Evolutionary conservation across 306 rosid genomes (phyloP).

Genomic region (Parietaria judaica): DNA sequence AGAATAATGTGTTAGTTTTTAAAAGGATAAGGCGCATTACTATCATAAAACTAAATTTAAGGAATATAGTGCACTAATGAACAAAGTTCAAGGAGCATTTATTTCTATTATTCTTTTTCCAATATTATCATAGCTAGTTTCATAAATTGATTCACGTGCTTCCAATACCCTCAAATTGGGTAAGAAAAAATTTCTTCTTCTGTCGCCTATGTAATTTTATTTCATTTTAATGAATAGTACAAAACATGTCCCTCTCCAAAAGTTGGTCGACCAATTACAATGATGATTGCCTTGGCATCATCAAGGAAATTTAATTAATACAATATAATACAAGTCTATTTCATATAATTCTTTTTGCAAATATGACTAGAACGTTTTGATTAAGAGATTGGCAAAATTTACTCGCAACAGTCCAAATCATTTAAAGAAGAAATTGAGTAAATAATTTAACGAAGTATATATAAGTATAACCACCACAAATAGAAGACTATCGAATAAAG

Average conservation of each 20-base stretch:
- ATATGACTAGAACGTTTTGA: too few relatives aligned
- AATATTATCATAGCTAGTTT: slow-evolving; percentile 18
- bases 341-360: too few relatives aligned
- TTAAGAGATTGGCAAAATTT: background rate
- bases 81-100: too few relatives aligned
- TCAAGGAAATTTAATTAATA: too few relatives aligned
- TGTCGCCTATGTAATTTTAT: background rate
- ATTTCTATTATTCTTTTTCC: too few relatives aligned
- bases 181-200: background rate
- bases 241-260: background rate
- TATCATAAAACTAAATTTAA: too few relatives aligned
- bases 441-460: background rate
- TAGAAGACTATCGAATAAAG: too few relatives aligned
- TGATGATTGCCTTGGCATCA: background rate
- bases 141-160: slow-evolving; percentile 39
- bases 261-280: slow-evolving; percentile 7
- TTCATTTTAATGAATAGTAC: background rate
- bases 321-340: too few relatives aligned
- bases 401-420: background rate
- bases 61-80: too few relatives aligned
- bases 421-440: background rate
- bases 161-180: slow-evolving; percentile 22
- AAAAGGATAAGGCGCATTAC: too few relatives aligned
- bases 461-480: too few relatives aligned
- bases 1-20: too few relatives aligned